phyloP scores from a whole-genome alignment of 768 basidiomycete genomes.

The Glaciozyma martinii region DNA sequence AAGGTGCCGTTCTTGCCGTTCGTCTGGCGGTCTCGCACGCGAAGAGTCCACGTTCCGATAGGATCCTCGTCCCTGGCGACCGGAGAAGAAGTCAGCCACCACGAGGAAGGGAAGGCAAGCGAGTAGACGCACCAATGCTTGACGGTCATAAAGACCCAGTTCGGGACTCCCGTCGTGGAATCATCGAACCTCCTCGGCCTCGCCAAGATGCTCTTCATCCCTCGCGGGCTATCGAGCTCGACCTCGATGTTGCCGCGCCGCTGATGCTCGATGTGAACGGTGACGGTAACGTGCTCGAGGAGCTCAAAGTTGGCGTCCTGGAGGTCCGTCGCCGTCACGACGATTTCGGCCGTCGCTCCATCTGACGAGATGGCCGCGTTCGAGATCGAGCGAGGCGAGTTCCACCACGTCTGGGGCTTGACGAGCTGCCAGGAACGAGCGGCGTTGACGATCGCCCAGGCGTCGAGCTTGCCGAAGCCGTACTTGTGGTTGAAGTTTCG shows the following conservation, averaged over 20 bases:
- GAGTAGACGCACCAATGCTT: constrained; percentile 75
- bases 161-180: constrained; percentile 63
- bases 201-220: constrained; percentile 75
- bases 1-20: constrained; percentile 56
- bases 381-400: constrained; percentile 45
- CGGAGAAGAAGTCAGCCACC: constrained; percentile 22
- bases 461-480: constrained; percentile 84
- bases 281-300: constrained; percentile 84
- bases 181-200: constrained; percentile 58
- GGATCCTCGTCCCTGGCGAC: constrained; percentile 77
- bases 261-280: constrained; percentile 84
- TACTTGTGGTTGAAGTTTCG: constrained; percentile 80
- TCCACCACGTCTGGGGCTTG: constrained; percentile 88
- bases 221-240: constrained; percentile 72
- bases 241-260: constrained; percentile 88
- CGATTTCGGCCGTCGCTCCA: constrained; percentile 54
- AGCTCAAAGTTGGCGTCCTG: constrained; percentile 67
- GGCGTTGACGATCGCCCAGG: constrained; percentile 65
- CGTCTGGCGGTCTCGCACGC: constrained; percentile 61
- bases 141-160: constrained; percentile 96
- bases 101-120: not conserved
- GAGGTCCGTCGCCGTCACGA: constrained; percentile 58
- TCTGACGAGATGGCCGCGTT: constrained; percentile 50
- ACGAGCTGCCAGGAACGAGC: constrained; percentile 76
- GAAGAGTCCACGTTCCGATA: constrained; percentile 79